Base-by-base conservation (phyloP, 805 yeast species). In the Zygosaccharomyces bisporus region DNA sequence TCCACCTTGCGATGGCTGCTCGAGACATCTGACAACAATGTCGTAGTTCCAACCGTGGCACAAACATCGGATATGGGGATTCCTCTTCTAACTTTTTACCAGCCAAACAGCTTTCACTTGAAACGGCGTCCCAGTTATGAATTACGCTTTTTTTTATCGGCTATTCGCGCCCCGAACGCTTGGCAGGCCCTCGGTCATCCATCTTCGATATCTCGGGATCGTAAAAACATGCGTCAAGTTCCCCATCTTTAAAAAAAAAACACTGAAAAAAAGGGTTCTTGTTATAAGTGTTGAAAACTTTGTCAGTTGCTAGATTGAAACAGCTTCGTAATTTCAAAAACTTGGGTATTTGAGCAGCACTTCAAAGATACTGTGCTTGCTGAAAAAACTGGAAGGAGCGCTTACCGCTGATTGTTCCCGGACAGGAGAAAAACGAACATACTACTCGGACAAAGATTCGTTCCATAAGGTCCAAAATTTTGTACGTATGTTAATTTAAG, bases 321-420 rank as follows among this genome's bases (percentile, higher is more conserved):
- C n/a, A 25, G 24, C 25, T 37, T 9, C 12, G 9, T n/a, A 23
- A 12, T 32, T 17, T 13, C 12, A n/a, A 8, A 7, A 23, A 14
- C n/a, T n/a, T n/a, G n/a, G n/a, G n/a, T n/a, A n/a, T n/a, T n/a
- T n/a, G n/a, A n/a, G n/a, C n/a, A n/a, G n/a, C n/a, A n/a, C n/a
- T n/a, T n/a, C n/a, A n/a, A n/a, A n/a, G n/a, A n/a, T n/a, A n/a
- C n/a, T n/a, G n/a, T n/a, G n/a, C n/a, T n/a, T n/a, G n/a, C n/a
- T n/a, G n/a, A n/a, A n/a, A n/a, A 25, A n/a, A 17, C 4, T 10
- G 12, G 10, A 24, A 10, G 9, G n/a, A 23, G 8, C 24, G 16
- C n/a, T 37, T 25, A 21, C 40, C 40, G 40, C 40, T 37, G 40
- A 37, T 7, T 4, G 6, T 16, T 17, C 17, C 20, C 40, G 40